A percentile compares a stretch with the other conserved stretches of the same genome.
Evolutionary conservation across 176 grass and related monocot species (phyloP).

Genomic region (Aegilops longissima): DNA sequence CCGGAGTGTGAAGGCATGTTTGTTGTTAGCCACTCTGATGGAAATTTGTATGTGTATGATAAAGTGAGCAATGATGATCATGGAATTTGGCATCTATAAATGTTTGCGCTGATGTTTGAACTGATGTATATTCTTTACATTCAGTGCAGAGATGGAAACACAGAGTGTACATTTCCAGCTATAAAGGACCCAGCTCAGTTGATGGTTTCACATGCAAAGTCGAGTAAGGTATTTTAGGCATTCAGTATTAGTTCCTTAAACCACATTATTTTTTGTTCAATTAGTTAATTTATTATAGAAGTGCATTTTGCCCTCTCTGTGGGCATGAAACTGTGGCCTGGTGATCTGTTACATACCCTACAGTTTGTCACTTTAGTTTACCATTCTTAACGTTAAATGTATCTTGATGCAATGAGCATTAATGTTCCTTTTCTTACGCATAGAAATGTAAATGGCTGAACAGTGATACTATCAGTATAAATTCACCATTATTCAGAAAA

Average conservation of each 20-base stretch:
- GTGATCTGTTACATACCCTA: not conserved
- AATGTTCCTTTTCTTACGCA: not conserved
- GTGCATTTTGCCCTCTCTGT: not conserved
- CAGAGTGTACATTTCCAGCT: constrained; percentile 72
- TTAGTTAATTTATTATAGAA: constrained; percentile 4
- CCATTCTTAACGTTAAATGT: not conserved
- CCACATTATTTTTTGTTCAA: constrained; percentile 18
- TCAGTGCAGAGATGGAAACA: constrained; percentile 86
- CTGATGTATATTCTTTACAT: constrained; percentile 25
- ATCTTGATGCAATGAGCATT: not conserved
- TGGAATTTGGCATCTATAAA: not conserved
- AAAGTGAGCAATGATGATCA: constrained; percentile 60
- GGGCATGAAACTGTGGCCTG: constrained; percentile 6
- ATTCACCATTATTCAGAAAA: not conserved
- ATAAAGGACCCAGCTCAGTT: constrained; percentile 77
- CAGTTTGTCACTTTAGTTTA: not conserved
- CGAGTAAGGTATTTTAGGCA: constrained; percentile 76
- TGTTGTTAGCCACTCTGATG: constrained; percentile 87
- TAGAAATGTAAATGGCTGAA: constrained; percentile 3
- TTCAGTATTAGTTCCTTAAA: constrained; percentile 8
- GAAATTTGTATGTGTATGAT: constrained; percentile 96
- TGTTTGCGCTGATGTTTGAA: constrained; percentile 22
- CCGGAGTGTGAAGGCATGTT: constrained; percentile 77
- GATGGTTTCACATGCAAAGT: constrained; percentile 80
- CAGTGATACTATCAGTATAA: not conserved